Evolutionary conservation across 148 eudicot species (phyloP).

Genomic region (Gaultheria prostrata): DNA sequence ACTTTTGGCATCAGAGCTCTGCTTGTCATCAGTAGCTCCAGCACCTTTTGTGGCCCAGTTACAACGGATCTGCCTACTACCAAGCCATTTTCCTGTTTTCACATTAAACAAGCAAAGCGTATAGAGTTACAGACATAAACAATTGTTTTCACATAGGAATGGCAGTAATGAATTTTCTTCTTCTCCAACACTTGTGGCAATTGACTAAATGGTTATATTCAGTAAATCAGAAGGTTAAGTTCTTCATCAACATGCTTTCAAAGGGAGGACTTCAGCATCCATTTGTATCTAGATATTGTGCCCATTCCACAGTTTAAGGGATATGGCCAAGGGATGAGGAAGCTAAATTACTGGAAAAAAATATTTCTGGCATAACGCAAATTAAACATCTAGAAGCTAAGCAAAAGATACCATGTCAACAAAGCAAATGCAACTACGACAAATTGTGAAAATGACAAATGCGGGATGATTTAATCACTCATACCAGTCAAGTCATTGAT

Average conservation of each 20-base stretch:
- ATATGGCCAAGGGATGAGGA: neutral
- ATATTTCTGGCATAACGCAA: neutral
- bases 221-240: too few relatives aligned
- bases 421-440: neutral
- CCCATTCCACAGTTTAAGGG: neutral
- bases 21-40: constrained; percentile 70
- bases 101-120: neutral
- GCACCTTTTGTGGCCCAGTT: constrained; percentile 99
- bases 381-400: neutral
- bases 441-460: neutral
- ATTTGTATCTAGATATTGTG: neutral
- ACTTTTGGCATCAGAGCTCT: constrained; percentile 71
- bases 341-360: neutral
- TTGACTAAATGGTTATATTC: neutral
- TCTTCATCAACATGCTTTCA: neutral
- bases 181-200: neutral
- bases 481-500: constrained; percentile 91
- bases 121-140: neutral
- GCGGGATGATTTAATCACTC: neutral
- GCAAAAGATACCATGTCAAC: neutral
- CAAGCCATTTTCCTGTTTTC: constrained; percentile 87
- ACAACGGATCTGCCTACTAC: constrained; percentile 95
- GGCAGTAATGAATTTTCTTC: neutral
- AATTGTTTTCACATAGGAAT: neutral
- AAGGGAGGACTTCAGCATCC: neutral